A percentile compares a stretch with the other conserved stretches of the same genome.
phyloP scores from a whole-genome alignment of 176 grass and related monocot genomes.

The Cocos nucifera region DNA sequence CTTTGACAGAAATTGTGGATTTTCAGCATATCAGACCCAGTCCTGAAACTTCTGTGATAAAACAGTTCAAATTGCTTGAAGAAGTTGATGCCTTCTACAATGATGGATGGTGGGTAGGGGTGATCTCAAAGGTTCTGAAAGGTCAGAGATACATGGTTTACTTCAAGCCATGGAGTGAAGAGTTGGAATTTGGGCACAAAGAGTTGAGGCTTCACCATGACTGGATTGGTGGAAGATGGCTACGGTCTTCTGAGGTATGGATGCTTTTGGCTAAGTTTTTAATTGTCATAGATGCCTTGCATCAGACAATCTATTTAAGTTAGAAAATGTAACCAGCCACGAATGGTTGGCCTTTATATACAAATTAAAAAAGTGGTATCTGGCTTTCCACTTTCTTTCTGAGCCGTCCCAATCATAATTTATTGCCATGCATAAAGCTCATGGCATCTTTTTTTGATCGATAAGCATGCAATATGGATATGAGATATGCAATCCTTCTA shows the following conservation, averaged over 20 bases:
- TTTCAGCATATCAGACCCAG: conserved; percentile 43
- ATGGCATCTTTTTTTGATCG: no score
- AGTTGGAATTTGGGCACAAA: conserved; percentile 37
- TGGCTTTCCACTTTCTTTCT: no score
- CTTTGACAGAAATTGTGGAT: conserved; percentile 51
- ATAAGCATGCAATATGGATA: no score
- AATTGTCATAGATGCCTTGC: no score
- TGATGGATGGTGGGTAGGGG: conserved; percentile 79
- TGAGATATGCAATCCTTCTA: no score
- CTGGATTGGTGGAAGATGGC: conserved; percentile 71
- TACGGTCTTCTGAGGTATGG: conserved; percentile 36
- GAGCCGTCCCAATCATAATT: no score
- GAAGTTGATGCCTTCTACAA: conserved; percentile 80
- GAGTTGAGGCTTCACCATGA: conserved; percentile 63
- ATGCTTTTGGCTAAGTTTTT: no score
- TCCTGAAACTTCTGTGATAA: conserved; percentile 12
- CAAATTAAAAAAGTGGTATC: no score
- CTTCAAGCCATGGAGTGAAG: conserved; percentile 70
- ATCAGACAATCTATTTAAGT: no score
- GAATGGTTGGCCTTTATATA: no score
- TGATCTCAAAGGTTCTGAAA: conserved; percentile 51
- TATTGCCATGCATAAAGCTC: no score
- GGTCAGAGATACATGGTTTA: conserved; percentile 47
- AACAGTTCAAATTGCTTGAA: conserved; percentile 48
- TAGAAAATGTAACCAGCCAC: no score